Base-by-base conservation (phyloP, 192 early-diverging fungal species). In the Dimargaris verticillata region DNA sequence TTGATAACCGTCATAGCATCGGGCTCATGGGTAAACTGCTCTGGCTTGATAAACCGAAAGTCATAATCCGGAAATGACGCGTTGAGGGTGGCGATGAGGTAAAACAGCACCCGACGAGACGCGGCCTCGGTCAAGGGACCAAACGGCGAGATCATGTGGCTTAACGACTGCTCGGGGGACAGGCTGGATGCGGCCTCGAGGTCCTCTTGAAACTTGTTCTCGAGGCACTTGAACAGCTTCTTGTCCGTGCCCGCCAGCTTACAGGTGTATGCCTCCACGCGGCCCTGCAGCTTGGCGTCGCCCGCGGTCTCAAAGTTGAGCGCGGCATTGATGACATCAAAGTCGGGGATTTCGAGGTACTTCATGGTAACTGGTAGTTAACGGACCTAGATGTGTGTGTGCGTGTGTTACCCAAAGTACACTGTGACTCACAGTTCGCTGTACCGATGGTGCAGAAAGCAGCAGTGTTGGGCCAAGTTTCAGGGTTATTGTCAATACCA, bases 51-150 rank as follows among this genome's bases (percentile, higher is more conserved):
- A 51, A 74, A 86, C 85, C 85, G 92, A 77, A 94, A 99, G 69
- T 97, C 95, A 68, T 95, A 92, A 69, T 99, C 93, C 13, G 95
- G 93, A 62, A 88, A 99, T 11, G 88, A 88, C 3, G 91, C 86
- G 68, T 99, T 99, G 43, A 99, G 74, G 6, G 95, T 99, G 15
- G 88, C 89, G 20, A 99, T 84, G 28, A 99, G 77, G 62, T 94
- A 95, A 68, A 96, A 96, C 43, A 96, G 76, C 7, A 88, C 91
- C 74, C 86, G 86, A 42, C 92, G 77, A 22, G 88, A 87, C 3
- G 91, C 81, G 1, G 85, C 65, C 66, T 93, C 78, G n/a, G 83
- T 79, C 62, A 97, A 71, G 15, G 90, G 85, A n/a, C 92, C 92
- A 78, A 88, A 91, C 54, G 91, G 89, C 25, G 87, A 88, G 33